phyloP scores from a whole-genome alignment of 2,329 filamentous ascomycete species.

The Xylaria multiplex region DNA sequence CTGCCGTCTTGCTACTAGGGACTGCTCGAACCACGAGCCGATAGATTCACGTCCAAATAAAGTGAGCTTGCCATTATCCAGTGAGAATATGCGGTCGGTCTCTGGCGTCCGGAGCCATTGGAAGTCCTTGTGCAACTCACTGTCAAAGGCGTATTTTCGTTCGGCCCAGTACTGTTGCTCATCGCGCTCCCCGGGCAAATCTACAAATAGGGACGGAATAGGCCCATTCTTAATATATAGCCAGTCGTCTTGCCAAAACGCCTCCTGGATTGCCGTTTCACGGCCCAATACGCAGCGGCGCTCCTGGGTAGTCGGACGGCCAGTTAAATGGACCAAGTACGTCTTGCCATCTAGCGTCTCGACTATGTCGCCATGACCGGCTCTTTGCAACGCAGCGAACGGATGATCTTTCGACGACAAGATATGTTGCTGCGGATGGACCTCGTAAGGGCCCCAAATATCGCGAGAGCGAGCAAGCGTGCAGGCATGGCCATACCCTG shows the following conservation, averaged over 20 bases:
- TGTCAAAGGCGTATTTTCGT: constrained; percentile 58
- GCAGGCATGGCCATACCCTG: constrained; percentile 68
- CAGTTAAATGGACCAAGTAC: constrained; percentile 64
- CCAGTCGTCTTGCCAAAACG: constrained; percentile 71
- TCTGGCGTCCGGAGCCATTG: constrained; percentile 68
- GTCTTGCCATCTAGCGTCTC: constrained; percentile 63
- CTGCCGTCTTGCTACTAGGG: constrained; percentile 64
- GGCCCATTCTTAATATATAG: constrained; percentile 69
- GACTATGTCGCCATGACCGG: constrained; percentile 65
- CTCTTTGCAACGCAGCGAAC: constrained; percentile 60
- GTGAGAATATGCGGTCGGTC: constrained; percentile 61
- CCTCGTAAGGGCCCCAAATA: constrained; percentile 70
- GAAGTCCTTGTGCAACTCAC: constrained; percentile 61
- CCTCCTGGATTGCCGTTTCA: constrained; percentile 68
- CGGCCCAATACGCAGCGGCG: constrained; percentile 64
- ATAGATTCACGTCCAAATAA: constrained; percentile 63
- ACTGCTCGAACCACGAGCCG: constrained; percentile 69
- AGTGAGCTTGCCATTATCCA: constrained; percentile 54
- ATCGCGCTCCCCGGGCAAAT: constrained; percentile 60
- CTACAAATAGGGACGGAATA: constrained; percentile 62
- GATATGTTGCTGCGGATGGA: constrained; percentile 67
- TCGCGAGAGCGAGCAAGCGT: constrained; percentile 64
- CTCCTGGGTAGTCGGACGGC: constrained; percentile 62
- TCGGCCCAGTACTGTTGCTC: constrained; percentile 62
- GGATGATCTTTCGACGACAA: constrained; percentile 64